phyloP scores from a whole-genome alignment of 1,284 basidiomycete species.

The Trichosporon sp. region DNA sequence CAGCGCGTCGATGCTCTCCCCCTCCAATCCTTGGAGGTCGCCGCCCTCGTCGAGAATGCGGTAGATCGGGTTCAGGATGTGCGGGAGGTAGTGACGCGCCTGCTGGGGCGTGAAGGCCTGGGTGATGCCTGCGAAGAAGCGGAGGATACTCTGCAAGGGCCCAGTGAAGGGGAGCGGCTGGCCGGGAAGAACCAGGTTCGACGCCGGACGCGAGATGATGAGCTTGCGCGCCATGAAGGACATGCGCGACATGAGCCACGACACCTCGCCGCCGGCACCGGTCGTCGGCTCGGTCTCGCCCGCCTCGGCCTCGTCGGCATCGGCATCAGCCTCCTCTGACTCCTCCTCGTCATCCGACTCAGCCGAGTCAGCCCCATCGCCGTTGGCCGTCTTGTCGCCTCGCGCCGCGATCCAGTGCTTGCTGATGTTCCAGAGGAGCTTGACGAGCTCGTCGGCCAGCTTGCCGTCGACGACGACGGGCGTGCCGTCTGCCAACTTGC shows the following conservation, averaged over 20 bases:
- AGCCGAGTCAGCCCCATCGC: slow-evolving; percentile 19
- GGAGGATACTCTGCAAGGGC: slow-evolving; percentile 75
- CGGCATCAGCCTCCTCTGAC: slow-evolving; percentile 52
- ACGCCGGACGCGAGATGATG: slow-evolving; percentile 56
- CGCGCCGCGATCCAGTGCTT: slow-evolving; percentile 70
- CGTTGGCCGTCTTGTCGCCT: slow-evolving; percentile 25
- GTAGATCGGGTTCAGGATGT: slow-evolving; percentile 84
- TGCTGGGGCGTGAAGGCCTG: slow-evolving; percentile 66
- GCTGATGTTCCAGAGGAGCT: slow-evolving; percentile 89
- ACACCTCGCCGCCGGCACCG: slow-evolving; percentile 67
- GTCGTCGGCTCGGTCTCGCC: slow-evolving; percentile 36
- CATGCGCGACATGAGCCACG: slow-evolving; percentile 91
- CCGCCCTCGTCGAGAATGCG: slow-evolving; percentile 80
- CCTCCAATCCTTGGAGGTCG: slow-evolving; percentile 64
- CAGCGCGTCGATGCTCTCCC: slow-evolving; percentile 67
- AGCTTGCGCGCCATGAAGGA: slow-evolving; percentile 74
- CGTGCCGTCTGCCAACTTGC: slow-evolving; percentile 41
- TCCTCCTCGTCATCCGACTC: slow-evolving; percentile 41
- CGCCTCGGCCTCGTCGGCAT: slow-evolving; percentile 30
- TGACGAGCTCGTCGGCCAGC: slow-evolving; percentile 83
- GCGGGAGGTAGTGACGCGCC: slow-evolving; percentile 72
- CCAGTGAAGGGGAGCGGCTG: slow-evolving; percentile 70
- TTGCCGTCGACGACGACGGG: slow-evolving; percentile 65
- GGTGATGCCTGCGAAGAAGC: slow-evolving; percentile 93
- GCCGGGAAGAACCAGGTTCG: slow-evolving; percentile 45